Evolutionary conservation across 2,329 filamentous ascomycete genomes (phyloP).

Genomic region (Ascocoryne sarcoides): DNA sequence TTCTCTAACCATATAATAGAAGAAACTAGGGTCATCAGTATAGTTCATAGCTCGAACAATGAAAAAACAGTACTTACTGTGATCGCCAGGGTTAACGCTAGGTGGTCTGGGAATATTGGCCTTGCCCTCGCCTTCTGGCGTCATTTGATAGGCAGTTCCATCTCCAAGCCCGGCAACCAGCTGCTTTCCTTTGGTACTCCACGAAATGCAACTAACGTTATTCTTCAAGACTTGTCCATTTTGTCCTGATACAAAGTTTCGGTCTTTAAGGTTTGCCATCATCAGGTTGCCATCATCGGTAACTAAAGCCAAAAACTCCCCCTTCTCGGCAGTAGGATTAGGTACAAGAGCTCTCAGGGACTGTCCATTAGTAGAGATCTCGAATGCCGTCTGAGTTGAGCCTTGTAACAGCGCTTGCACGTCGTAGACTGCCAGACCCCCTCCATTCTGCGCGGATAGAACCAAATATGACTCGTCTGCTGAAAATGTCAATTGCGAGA

Average conservation of each 20-base stretch:
- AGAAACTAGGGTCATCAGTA: slow-evolving; percentile 48
- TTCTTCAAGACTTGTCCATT: slow-evolving; percentile 60
- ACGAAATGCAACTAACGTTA: slow-evolving; percentile 75
- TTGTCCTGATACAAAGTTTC: slow-evolving; percentile 45
- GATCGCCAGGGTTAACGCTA: slow-evolving; percentile 50
- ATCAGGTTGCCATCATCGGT: slow-evolving; percentile 72
- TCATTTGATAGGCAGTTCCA: slow-evolving; percentile 76
- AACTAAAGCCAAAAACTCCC: slow-evolving; percentile 71
- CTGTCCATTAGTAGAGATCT: slow-evolving; percentile 68
- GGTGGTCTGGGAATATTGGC: slow-evolving; percentile 72
- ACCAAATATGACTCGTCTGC: slow-evolving; percentile 81
- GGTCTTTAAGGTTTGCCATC: slow-evolving; percentile 70
- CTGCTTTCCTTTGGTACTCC: slow-evolving; percentile 92
- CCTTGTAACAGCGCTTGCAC: slow-evolving; percentile 59
- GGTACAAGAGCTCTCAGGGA: slow-evolving; percentile 66
- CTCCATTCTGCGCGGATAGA: slow-evolving; percentile 70
- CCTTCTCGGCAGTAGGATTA: slow-evolving; percentile 68
- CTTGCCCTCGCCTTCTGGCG: slow-evolving; percentile 68
- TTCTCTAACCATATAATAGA: slow-evolving; percentile 85
- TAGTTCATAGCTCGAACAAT: slow-evolving; percentile 4
- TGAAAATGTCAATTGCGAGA: slow-evolving; percentile 86
- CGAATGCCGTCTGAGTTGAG: slow-evolving; percentile 58
- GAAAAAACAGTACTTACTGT: slow-evolving; percentile 45
- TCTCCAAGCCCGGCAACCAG: slow-evolving; percentile 77
- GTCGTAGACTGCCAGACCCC: slow-evolving; percentile 77